A percentile compares a stretch with the other conserved stretches of the same genome.
Evolutionary conservation across 192 early-diverging fungal species (phyloP).

Genomic region (Coemansia sp.): DNA sequence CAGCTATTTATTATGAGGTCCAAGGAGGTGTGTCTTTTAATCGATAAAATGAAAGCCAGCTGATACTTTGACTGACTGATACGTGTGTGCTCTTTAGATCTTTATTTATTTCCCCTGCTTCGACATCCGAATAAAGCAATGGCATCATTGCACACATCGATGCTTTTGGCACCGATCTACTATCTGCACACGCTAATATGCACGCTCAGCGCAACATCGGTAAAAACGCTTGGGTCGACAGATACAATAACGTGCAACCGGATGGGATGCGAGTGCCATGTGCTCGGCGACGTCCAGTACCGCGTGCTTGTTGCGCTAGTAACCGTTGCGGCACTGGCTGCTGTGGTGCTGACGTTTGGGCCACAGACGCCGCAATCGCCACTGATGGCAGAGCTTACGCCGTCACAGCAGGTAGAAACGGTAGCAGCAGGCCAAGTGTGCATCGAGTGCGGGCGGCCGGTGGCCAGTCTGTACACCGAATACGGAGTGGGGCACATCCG

Average conservation of each 20-base stretch:
- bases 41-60: no score
- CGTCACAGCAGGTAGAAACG: not conserved
- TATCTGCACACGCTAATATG: conserved; percentile 52
- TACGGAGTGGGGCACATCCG: conserved; percentile 83
- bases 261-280: conserved; percentile 56
- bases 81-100: no score
- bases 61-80: no score
- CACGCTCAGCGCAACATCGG: conserved; percentile 50
- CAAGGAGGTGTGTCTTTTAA: no score
- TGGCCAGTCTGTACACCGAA: conserved; percentile 72
- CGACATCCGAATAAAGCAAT: not conserved
- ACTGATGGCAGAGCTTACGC: conserved; percentile 34
- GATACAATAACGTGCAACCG: conserved; percentile 48
- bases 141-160: not conserved
- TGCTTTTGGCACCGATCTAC: conserved; percentile 1
- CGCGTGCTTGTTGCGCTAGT: conserved; percentile 34
- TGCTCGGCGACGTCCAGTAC: conserved; percentile 43
- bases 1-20: no score
- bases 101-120: not conserved
- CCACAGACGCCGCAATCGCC: conserved; percentile 49
- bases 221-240: conserved; percentile 13
- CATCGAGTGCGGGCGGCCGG: conserved; percentile 74
- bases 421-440: conserved; percentile 51
- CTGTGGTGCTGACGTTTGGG: conserved; percentile 41
- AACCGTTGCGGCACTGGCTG: conserved; percentile 30